Conservation (phyloP, 1,284 basidiomycete species). For the Cystobasidiaceae sp. region DNA sequence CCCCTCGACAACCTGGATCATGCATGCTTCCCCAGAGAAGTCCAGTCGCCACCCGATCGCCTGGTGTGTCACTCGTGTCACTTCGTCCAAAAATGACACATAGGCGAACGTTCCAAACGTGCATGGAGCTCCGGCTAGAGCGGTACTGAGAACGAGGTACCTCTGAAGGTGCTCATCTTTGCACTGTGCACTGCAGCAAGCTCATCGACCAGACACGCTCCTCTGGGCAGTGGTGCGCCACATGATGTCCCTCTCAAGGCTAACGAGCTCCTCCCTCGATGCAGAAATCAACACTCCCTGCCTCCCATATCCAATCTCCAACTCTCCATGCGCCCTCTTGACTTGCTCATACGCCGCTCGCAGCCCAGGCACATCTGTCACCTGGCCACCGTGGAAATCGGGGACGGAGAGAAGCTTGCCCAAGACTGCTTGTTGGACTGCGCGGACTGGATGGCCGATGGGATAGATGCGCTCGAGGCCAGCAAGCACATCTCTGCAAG, state of each 20-base stretch:
- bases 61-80: too few relatives aligned
- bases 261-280: neutral
- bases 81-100: too few relatives aligned
- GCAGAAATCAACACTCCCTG: neutral
- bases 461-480: conserved; percentile 8
- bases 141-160: too few relatives aligned
- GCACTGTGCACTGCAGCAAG: too few relatives aligned
- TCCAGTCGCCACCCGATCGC: too few relatives aligned
- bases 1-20: too few relatives aligned
- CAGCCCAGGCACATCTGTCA: neutral
- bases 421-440: conserved; percentile 14
- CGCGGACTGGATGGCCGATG: conserved; percentile 22
- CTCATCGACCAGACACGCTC: too few relatives aligned
- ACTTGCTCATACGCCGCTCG: neutral
- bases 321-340: too few relatives aligned
- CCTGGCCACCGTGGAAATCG: conserved; percentile 5
- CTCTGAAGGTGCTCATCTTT: too few relatives aligned
- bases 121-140: too few relatives aligned
- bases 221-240: conserved; percentile 12
- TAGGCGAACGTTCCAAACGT: too few relatives aligned
- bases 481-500: neutral
- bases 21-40: too few relatives aligned
- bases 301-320: conserved; percentile 21
- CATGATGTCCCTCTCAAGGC: conserved; percentile 5
- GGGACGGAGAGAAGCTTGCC: neutral